Evolutionary conservation across 2,329 filamentous ascomycete species (phyloP).

Genomic region (Coniochaeta ligniaria): DNA sequence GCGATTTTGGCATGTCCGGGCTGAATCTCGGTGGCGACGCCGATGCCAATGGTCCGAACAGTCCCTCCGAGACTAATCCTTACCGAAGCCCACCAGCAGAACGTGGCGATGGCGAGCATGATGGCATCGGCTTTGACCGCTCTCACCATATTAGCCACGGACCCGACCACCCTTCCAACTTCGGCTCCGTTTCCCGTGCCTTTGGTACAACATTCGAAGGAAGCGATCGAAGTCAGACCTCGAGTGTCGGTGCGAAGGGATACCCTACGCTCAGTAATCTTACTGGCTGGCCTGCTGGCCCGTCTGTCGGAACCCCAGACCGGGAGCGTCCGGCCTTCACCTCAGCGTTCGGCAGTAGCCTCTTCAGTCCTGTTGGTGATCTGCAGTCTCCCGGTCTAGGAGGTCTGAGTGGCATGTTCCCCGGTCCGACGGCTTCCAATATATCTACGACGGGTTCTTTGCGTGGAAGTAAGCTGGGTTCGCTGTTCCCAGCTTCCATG

Average conservation of each 20-base stretch:
- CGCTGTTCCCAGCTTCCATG: slow-evolving; percentile 81
- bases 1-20: slow-evolving; percentile 57
- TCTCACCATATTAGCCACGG: slow-evolving; percentile 34
- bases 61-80: slow-evolving; percentile 92
- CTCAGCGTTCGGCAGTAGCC: slow-evolving; percentile 66
- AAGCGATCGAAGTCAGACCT: slow-evolving; percentile 88
- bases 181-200: slow-evolving; percentile 47
- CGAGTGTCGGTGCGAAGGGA: slow-evolving; percentile 73
- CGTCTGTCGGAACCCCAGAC: slow-evolving; percentile 61
- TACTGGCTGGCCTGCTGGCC: slow-evolving; percentile 50
- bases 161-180: slow-evolving; percentile 37
- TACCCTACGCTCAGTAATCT: slow-evolving; percentile 59
- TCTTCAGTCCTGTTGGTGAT: slow-evolving; percentile 72
- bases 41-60: slow-evolving; percentile 66
- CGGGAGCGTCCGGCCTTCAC: slow-evolving; percentile 51
- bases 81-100: slow-evolving; percentile 86
- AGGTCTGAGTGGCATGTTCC: slow-evolving; percentile 60
- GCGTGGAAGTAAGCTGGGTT: slow-evolving; percentile 76
- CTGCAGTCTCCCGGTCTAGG: slow-evolving; percentile 68
- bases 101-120: slow-evolving; percentile 42
- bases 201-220: slow-evolving; percentile 50
- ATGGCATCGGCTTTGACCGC: slow-evolving; percentile 45
- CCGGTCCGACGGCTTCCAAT: slow-evolving; percentile 25
- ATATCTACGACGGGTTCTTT: slow-evolving; percentile 56
- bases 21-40: slow-evolving; percentile 50